phyloP scores from a whole-genome alignment of 208 protist genomes.

The Acanthamoeba quina region DNA sequence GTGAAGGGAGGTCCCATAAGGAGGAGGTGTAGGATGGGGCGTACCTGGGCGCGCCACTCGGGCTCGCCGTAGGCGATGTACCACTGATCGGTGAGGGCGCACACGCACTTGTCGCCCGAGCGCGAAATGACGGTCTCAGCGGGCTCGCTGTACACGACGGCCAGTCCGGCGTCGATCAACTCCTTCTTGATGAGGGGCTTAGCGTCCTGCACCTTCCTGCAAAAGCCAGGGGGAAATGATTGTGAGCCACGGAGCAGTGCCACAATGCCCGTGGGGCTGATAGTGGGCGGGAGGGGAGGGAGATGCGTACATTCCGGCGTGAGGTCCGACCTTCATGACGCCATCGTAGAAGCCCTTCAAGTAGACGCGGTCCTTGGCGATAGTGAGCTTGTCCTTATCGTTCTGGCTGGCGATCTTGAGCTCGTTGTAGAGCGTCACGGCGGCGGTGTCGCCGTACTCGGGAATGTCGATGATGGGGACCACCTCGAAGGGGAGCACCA shows the following conservation, averaged over 20 bases:
- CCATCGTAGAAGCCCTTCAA: slow-evolving; percentile 99
- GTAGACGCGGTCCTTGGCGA: slow-evolving; percentile 98
- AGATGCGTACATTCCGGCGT: slow-evolving; percentile 75
- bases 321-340: slow-evolving; percentile 90
- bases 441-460: slow-evolving; percentile 91
- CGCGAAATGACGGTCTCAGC: slow-evolving; percentile 97
- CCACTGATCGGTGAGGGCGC: slow-evolving; percentile 99
- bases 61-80: slow-evolving; percentile 99
- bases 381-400: slow-evolving; percentile 95
- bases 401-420: slow-evolving; percentile 97
- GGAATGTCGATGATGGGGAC: slow-evolving; percentile 97
- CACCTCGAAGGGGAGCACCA: slow-evolving; percentile 93
- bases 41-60: slow-evolving; percentile 93
- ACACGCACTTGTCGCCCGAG: slow-evolving; percentile 99
- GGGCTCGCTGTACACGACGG: slow-evolving; percentile 97
- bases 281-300: too few relatives aligned
- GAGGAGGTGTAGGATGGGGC: too few relatives aligned
- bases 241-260: neutral
- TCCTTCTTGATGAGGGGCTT: slow-evolving; percentile 94
- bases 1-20: too few relatives aligned
- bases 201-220: slow-evolving; percentile 93
- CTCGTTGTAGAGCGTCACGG: slow-evolving; percentile 95
- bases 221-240: too few relatives aligned
- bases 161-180: slow-evolving; percentile 91
- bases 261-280: too few relatives aligned